phyloP scores from a whole-genome alignment of 2,329 filamentous ascomycete genomes.

The Aspergillus sp. region DNA sequence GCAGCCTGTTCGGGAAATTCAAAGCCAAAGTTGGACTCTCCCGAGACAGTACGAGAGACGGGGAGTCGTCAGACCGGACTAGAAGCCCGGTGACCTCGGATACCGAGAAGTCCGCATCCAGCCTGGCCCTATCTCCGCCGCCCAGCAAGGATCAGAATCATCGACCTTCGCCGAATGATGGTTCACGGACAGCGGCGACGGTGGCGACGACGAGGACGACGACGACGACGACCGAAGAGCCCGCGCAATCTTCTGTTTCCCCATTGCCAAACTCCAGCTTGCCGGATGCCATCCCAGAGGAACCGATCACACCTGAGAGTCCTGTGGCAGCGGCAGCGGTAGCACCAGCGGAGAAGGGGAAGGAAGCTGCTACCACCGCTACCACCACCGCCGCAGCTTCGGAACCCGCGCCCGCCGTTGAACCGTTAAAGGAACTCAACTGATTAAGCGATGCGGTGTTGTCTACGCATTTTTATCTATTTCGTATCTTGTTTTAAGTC shows the following conservation, averaged over 20 bases:
- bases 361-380: slow-evolving; percentile 2
- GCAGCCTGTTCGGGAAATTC: slow-evolving; percentile 56
- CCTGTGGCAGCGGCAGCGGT: slow-evolving; percentile 7
- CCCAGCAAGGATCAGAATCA: slow-evolving; percentile 6
- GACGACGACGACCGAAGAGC: background rate
- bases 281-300: slow-evolving; percentile 27
- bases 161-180: too few species aligned
- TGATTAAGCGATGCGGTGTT: background rate
- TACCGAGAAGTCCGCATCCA: slow-evolving; percentile 24
- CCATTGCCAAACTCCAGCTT: slow-evolving; percentile 23
- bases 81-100: slow-evolving; percentile 43
- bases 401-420: background rate
- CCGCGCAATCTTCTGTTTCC: slow-evolving; percentile 19
- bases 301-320: slow-evolving; percentile 23
- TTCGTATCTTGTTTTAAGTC: background rate
- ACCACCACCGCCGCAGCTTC: background rate
- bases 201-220: too few species aligned
- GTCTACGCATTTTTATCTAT: background rate
- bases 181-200: too few species aligned
- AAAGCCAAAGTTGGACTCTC: slow-evolving; percentile 52
- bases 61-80: slow-evolving; percentile 45
- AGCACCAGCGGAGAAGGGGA: slow-evolving; percentile 3
- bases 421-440: background rate
- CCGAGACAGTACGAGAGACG: slow-evolving; percentile 43
- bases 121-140: slow-evolving; percentile 29